phyloP scores from a whole-genome alignment of 306 rosid genomes.

The Quercus variabilis region DNA sequence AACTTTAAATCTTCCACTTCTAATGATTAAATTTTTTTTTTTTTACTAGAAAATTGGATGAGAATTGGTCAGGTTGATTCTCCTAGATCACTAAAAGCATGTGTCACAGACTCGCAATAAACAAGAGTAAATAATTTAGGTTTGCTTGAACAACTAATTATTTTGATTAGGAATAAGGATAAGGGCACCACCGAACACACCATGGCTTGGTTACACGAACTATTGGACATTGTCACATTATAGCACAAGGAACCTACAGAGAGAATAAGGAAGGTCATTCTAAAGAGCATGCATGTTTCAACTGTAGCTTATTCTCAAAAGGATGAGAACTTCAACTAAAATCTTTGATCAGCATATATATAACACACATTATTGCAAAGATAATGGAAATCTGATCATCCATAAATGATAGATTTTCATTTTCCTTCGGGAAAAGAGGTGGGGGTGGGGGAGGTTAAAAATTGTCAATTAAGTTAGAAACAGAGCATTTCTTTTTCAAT shows the following conservation, averaged over 20 bases:
- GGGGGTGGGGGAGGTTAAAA: not conserved
- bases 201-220: not conserved
- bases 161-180: not conserved
- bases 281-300: not conserved
- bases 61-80: not conserved
- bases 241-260: not conserved
- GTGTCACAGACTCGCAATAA: not conserved
- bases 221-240: constrained; percentile 3
- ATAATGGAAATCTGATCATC: not conserved
- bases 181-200: not conserved
- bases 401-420: not conserved
- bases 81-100: not conserved
- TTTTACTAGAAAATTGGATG: not conserved
- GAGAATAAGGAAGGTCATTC: constrained; percentile 4
- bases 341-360: constrained; percentile 15
- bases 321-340: constrained; percentile 5
- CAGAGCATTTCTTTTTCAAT: not conserved
- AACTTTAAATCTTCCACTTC: too few relatives aligned
- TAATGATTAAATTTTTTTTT: too few relatives aligned
- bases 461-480: not conserved
- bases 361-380: not conserved
- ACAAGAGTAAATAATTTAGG: not conserved
- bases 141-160: not conserved
- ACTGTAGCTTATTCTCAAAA: constrained; percentile 12
- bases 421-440: not conserved